A percentile compares a stretch with the other conserved stretches of the same genome.
These are phyloP conservation scores for Chamaecyparis obtusa DNA, from an alignment of 75 land plant genomes.

Conservation along the genomic window DNA sequence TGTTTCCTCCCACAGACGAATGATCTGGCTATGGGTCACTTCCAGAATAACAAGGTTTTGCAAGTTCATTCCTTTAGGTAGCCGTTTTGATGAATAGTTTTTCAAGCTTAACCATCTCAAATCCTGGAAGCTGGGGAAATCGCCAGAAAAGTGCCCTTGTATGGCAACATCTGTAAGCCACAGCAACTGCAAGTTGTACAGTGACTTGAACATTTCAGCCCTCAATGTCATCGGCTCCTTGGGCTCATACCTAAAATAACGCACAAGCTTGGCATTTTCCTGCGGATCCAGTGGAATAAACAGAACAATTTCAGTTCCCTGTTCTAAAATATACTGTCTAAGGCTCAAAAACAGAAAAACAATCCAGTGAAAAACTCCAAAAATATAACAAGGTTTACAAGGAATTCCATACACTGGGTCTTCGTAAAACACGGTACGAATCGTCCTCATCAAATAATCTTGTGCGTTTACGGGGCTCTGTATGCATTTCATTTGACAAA, in stretches of 20 bases:
- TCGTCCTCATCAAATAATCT: not conserved
- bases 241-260: not conserved
- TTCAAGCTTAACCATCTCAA: no score
- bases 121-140: no score
- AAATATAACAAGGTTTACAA: no score
- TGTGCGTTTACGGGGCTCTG: not conserved
- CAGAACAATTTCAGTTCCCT: not conserved
- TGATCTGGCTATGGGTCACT: no score
- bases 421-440: not conserved
- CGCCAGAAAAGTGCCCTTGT: no score
- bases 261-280: not conserved
- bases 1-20: no score
- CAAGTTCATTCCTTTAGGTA: no score
- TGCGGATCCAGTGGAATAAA: not conserved
- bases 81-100: no score
- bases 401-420: not conserved
- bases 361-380: no score
- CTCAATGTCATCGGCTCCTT: not conserved
- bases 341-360: no score
- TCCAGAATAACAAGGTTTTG: no score
- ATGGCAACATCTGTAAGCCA: not conserved
- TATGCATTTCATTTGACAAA: not conserved
- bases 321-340: not conserved
- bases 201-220: not conserved
- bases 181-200: not conserved